phyloP scores from a whole-genome alignment of 257 asterid species.

The Solanum sejunctum region DNA sequence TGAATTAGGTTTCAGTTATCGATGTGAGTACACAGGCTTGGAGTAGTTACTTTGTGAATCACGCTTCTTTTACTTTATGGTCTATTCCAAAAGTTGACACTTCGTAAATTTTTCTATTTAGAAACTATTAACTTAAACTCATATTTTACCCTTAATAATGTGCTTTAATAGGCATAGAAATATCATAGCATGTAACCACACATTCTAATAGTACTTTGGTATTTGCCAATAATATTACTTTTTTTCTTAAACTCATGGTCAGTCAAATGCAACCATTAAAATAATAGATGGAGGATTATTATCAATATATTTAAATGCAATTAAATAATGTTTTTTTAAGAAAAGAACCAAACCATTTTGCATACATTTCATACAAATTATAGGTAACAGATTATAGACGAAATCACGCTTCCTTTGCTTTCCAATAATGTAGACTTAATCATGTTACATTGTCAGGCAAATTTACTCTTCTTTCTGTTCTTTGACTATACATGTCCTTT shows the following conservation, averaged over 20 bases:
- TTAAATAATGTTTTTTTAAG: background rate
- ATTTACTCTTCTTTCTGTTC: background rate
- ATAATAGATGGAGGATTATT: background rate
- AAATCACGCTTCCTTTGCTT: background rate
- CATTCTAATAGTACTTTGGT: background rate
- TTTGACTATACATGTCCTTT: background rate
- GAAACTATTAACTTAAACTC: background rate
- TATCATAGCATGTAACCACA: background rate
- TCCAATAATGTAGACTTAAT: background rate
- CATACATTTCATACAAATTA: background rate
- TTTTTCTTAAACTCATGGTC: background rate
- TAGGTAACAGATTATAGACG: background rate
- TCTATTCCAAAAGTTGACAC: background rate
- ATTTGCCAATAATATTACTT: background rate
- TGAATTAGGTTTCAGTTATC: background rate
- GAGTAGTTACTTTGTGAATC: background rate
- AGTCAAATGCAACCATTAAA: background rate
- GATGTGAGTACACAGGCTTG: background rate
- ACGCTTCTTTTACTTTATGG: background rate
- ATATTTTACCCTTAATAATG: background rate
- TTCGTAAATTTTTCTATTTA: background rate
- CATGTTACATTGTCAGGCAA: background rate
- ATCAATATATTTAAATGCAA: background rate
- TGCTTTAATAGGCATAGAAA: background rate
- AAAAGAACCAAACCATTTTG: background rate